Evolutionary conservation across 768 basidiomycete genomes (phyloP).

Genomic region (Rhizopogon vesiculosus): DNA sequence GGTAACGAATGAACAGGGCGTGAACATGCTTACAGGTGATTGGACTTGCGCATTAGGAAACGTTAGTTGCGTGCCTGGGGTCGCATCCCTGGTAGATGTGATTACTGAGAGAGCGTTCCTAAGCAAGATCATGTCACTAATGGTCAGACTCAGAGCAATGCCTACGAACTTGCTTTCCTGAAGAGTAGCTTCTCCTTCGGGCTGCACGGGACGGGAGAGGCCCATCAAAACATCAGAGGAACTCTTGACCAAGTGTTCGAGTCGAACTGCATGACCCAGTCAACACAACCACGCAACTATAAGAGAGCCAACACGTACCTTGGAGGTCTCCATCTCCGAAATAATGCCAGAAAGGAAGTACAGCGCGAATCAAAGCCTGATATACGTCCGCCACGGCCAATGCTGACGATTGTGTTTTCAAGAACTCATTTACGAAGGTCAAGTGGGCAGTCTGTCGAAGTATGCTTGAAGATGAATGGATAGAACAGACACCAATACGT

Average conservation of each 20-base stretch:
- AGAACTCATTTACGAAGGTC: slow-evolving; percentile 10
- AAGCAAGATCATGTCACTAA: neutral
- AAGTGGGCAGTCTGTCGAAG: slow-evolving; percentile 19
- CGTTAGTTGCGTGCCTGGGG: neutral
- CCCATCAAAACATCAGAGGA: neutral
- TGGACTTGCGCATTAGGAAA: neutral
- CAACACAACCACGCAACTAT: neutral
- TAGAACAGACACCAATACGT: slow-evolving; percentile 21
- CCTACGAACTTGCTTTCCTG: neutral
- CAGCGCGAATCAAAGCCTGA: slow-evolving; percentile 10
- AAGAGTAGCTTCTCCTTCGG: neutral
- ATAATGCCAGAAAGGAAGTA: slow-evolving; percentile 14
- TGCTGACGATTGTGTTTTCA: slow-evolving; percentile 1
- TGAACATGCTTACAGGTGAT: neutral
- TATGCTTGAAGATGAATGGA: slow-evolving; percentile 3
- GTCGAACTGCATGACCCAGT: neutral
- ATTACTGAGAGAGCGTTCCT: neutral
- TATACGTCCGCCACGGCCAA: slow-evolving; percentile 1
- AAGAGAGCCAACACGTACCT: slow-evolving; percentile 8
- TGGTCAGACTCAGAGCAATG: neutral
- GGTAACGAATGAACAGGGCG: too few relatives aligned
- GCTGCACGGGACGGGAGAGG: neutral
- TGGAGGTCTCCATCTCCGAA: slow-evolving; percentile 20
- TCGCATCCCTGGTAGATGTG: neutral
- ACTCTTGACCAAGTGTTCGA: neutral